A percentile compares a stretch with the other conserved stretches of the same genome.
phyloP scores from a whole-genome alignment of 495 filamentous ascomycete species.

The Talaromyces ruber region DNA sequence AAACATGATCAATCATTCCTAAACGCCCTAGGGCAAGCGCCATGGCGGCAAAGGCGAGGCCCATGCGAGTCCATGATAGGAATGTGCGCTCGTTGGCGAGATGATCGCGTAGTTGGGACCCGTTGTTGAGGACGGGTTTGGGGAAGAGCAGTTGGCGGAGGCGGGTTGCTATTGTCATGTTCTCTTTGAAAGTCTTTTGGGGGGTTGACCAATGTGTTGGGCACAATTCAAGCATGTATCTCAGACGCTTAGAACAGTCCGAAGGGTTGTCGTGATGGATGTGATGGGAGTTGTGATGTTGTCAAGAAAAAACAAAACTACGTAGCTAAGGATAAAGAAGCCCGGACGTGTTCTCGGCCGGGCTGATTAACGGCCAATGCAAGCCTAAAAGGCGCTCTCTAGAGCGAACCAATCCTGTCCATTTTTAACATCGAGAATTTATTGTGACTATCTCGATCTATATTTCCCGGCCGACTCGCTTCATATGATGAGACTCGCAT shows the following conservation, averaged over 20 bases:
- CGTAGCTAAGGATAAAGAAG: too few relatives aligned
- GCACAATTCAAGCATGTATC: background rate
- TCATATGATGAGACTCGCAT: background rate
- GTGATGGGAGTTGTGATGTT: background rate
- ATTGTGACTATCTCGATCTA: background rate
- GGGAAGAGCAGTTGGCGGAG: conserved; percentile 19
- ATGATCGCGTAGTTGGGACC: conserved; percentile 37
- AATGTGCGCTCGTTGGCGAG: conserved; percentile 49
- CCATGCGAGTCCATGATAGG: conserved; percentile 43
- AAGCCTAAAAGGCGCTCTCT: background rate
- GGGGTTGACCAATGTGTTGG: background rate
- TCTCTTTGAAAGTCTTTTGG: background rate
- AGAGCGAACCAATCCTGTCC: background rate
- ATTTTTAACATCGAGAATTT: background rate
- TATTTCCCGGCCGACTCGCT: background rate
- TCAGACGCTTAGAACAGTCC: background rate
- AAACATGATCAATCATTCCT: conserved; percentile 18
- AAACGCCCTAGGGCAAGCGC: conserved; percentile 36
- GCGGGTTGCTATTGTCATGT: background rate
- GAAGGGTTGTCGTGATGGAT: background rate
- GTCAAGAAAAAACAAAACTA: background rate
- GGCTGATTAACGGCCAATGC: background rate
- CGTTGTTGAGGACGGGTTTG: conserved; percentile 20
- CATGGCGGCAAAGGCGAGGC: conserved; percentile 40
- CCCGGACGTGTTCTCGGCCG: background rate